Conservation (phyloP, 768 basidiomycete genomes). For the Chiua virens region DNA sequence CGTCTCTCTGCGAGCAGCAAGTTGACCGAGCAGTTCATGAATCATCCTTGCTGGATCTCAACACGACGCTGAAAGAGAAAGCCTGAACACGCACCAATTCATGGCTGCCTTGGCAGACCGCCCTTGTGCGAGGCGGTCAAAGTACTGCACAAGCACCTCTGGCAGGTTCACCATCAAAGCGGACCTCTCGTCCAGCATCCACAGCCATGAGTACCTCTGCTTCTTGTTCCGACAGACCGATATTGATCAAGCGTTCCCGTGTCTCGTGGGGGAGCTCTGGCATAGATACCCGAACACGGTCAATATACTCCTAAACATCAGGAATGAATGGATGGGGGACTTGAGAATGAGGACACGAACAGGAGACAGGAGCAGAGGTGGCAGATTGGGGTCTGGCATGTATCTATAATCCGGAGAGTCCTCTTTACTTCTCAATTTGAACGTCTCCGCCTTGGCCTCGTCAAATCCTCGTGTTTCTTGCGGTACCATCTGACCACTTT, state of each 20-base stretch:
- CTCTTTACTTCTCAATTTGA: conserved; percentile 82
- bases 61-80: background rate
- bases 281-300: conserved; percentile 48
- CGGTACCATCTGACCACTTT: conserved; percentile 42
- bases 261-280: conserved; percentile 78
- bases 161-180: conserved; percentile 55
- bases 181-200: conserved; percentile 63
- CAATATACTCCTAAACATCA: conserved; percentile 58
- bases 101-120: conserved; percentile 70
- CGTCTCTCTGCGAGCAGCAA: conserved; percentile 57
- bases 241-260: conserved; percentile 52
- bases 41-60: conserved; percentile 62
- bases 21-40: conserved; percentile 82
- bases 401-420: conserved; percentile 95
- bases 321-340: background rate
- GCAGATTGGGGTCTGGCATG: conserved; percentile 96
- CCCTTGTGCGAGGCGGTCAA: conserved; percentile 60
- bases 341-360: conserved; percentile 30
- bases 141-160: conserved; percentile 71
- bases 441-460: conserved; percentile 79
- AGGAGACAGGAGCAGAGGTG: conserved; percentile 60
- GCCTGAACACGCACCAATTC: conserved; percentile 64
- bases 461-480: conserved; percentile 95
- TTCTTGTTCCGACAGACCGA: conserved; percentile 62
- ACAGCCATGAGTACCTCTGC: conserved; percentile 74